Conservation (phyloP, 768 basidiomycete species). For the Heimioporus sp. region DNA sequence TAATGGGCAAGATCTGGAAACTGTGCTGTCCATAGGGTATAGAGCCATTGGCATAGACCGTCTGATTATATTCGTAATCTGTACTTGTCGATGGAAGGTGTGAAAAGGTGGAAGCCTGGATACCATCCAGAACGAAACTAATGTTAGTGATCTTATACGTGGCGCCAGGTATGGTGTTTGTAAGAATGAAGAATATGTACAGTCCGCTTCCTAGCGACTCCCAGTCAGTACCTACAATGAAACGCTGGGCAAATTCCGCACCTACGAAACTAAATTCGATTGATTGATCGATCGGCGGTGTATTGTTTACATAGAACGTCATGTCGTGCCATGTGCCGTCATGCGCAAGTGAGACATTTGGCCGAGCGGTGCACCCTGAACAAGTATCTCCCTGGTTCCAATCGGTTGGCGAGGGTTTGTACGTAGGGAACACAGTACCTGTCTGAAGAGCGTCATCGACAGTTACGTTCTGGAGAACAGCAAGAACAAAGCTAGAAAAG, state of each 20-base stretch:
- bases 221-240: not conserved
- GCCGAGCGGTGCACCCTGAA: not conserved
- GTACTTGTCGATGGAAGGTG: not conserved
- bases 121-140: conserved; percentile 7
- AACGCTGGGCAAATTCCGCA: not conserved
- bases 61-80: conserved; percentile 10
- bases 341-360: conserved; percentile 4
- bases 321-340: conserved; percentile 18
- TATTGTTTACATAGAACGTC: not conserved
- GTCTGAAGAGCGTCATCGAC: conserved; percentile 14
- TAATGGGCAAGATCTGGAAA: conserved; percentile 1
- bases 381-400: conserved; percentile 12
- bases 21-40: conserved; percentile 1
- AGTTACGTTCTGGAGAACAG: conserved; percentile 11
- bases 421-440: too few relatives aligned
- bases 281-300: too few relatives aligned
- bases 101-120: not conserved
- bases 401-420: conserved; percentile 2
- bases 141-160: not conserved
- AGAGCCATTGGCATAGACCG: conserved; percentile 8
- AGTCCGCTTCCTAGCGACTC: conserved; percentile 7
- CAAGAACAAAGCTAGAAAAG: too few relatives aligned
- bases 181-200: conserved; percentile 15
- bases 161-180: not conserved
- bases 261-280: conserved; percentile 13